Evolutionary conservation across 495 filamentous ascomycete genomes (phyloP), one percentile per base, ranked within the genome.

Genomic region (Bacidia rubella): DNA sequence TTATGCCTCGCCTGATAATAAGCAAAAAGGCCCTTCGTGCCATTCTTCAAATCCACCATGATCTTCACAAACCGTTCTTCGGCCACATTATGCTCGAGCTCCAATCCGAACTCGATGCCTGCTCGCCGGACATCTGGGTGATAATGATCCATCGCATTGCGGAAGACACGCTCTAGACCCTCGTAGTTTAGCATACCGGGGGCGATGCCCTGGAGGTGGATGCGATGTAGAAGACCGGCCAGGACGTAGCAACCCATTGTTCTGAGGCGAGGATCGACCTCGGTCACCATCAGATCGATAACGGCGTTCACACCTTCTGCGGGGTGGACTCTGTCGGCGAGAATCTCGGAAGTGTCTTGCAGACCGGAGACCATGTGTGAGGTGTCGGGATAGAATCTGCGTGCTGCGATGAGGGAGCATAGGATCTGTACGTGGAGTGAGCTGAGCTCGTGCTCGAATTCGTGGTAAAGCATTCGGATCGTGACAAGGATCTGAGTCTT

Each of bases 401-500:
- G 75, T 48, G 86, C 78, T 25, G 73, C 67, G 47, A 92, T 72
- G 44, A 94, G 60, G 21, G 85, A 74, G 59, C 82, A 70, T 43
- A 94, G 70, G 1, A 80, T 77, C 2, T 75, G 73, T 0, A 79
- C 71, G 21, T 83, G 78, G 64, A 84, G 83, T 1, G 73, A 72
- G 23, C 76, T 68, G 60, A 88, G 85, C 41, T 74, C 71, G 19
- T 76, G 70, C 17, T 75, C 74, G 54, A 82, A 79, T 56, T 83
- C 75, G 48, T 75, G 74, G 41, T 92, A 75, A 57, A 95, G 75
- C 20, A 86, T 73, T 51, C 86, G 84, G 56, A 95, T 78, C 1
- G 88, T 89, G 2, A 82, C 74, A 19, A 95, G 70, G 5, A 85
- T 82, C 64, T 95, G 90, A 5, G 85, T 83, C 65, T 90, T 89